Conservation (phyloP, 805 yeast species). For the Hanseniaspora vineae region DNA sequence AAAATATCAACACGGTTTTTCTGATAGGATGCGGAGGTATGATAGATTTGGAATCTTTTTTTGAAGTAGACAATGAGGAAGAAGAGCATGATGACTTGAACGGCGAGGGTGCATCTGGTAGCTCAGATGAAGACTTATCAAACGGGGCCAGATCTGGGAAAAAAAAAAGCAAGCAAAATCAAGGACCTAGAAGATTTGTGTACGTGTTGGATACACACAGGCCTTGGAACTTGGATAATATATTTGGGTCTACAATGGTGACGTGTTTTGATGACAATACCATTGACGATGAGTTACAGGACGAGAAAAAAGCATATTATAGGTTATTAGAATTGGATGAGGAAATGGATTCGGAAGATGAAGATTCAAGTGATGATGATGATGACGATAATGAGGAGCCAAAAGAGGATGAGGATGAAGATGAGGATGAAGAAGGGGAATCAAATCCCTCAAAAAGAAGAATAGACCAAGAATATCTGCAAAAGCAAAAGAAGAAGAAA, state of each 20-base stretch:
- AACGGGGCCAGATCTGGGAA: neutral
- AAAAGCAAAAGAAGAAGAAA: slow-evolving; percentile 23
- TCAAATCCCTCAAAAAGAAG: slow-evolving; percentile 17
- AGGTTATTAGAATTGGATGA: slow-evolving; percentile 32
- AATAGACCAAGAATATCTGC: slow-evolving; percentile 9
- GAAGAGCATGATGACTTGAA: slow-evolving; percentile 17
- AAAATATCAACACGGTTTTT: slow-evolving; percentile 61
- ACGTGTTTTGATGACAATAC: slow-evolving; percentile 82
- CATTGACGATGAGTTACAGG: slow-evolving; percentile 42
- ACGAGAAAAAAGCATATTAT: slow-evolving; percentile 52
- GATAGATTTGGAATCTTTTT: slow-evolving; percentile 67
- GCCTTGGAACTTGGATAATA: slow-evolving; percentile 92
- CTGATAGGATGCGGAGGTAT: slow-evolving; percentile 89
- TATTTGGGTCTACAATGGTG: slow-evolving; percentile 70
- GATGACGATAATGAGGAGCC: slow-evolving; percentile 25
- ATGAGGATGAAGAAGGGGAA: slow-evolving; percentile 19
- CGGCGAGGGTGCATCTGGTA: slow-evolving; percentile 6
- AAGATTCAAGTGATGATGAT: slow-evolving; percentile 25
- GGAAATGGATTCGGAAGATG: slow-evolving; percentile 25
- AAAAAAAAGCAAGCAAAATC: slow-evolving; percentile 8
- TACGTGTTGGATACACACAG: slow-evolving; percentile 85
- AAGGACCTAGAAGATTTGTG: slow-evolving; percentile 39
- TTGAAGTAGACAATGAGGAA: slow-evolving; percentile 33
- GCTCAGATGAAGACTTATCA: too few relatives aligned
- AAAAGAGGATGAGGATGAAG: slow-evolving; percentile 21